These are phyloP conservation scores for Cercospora beticola DNA, from an alignment of 2,329 filamentous ascomycete genomes.

Conservation along the genomic window DNA sequence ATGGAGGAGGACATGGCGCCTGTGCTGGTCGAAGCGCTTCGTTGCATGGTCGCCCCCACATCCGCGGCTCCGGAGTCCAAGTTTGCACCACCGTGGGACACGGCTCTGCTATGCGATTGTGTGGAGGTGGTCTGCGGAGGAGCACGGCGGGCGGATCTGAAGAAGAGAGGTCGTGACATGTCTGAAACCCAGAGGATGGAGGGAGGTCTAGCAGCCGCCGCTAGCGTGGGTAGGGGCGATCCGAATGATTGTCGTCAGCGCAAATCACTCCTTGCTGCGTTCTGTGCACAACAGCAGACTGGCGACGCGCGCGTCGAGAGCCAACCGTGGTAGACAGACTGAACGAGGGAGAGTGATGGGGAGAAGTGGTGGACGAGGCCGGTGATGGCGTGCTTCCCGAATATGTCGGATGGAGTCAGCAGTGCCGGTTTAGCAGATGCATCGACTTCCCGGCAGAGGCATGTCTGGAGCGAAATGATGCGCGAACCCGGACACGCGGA, in stretches of 20 bases:
- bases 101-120: constrained; percentile 16
- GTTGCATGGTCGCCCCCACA: constrained; percentile 10
- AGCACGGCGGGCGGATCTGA: constrained; percentile 20
- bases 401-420: not conserved
- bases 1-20: constrained; percentile 23
- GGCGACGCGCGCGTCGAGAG: not conserved
- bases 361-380: not conserved
- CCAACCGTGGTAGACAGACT: not conserved
- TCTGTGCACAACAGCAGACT: not conserved
- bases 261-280: not conserved
- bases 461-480: not conserved
- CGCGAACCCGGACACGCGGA: not conserved
- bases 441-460: not conserved
- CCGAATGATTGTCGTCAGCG: not conserved
- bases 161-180: constrained; percentile 27
- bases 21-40: constrained; percentile 21
- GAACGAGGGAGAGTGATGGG: not conserved
- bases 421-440: not conserved
- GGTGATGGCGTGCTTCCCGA: not conserved
- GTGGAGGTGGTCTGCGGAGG: constrained; percentile 9
- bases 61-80: constrained; percentile 1
- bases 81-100: constrained; percentile 11
- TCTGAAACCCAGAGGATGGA: constrained; percentile 4
- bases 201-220: not conserved
- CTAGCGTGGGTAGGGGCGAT: constrained; percentile 1